These are phyloP conservation scores for Fomitopsis serialis DNA, from an alignment of 768 basidiomycete genomes.

Conservation along the genomic window DNA sequence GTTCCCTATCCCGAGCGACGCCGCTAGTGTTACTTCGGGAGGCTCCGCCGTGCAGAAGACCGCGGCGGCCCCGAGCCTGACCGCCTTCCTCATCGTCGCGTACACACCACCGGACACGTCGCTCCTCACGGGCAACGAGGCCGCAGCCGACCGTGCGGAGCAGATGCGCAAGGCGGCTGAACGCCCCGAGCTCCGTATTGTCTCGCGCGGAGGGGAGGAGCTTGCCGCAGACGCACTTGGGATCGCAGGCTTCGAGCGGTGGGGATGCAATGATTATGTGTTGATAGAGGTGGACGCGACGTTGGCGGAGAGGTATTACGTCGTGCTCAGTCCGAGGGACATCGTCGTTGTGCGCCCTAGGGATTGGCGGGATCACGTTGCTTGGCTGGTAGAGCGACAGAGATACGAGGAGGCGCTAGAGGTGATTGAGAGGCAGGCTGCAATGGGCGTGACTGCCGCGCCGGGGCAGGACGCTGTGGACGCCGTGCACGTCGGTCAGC, in stretches of 20 bases:
- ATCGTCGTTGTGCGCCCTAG: slow-evolving; percentile 83
- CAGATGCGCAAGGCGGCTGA: slow-evolving; percentile 83
- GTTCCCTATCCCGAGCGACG: not conserved
- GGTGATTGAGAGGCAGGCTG: slow-evolving; percentile 65
- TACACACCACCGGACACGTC: slow-evolving; percentile 79
- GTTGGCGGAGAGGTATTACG: slow-evolving; percentile 45
- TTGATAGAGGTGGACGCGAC: slow-evolving; percentile 44
- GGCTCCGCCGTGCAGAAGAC: not conserved
- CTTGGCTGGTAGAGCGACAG: slow-evolving; percentile 84
- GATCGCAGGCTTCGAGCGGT: slow-evolving; percentile 72
- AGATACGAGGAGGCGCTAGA: slow-evolving; percentile 87
- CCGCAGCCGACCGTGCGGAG: slow-evolving; percentile 59
- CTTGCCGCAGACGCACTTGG: slow-evolving; percentile 78
- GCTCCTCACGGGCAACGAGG: slow-evolving; percentile 49
- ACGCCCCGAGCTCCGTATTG: slow-evolving; percentile 91
- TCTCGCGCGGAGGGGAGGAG: slow-evolving; percentile 86
- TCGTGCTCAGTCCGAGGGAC: slow-evolving; percentile 84
- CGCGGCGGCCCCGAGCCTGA: slow-evolving; percentile 32
- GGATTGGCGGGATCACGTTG: slow-evolving; percentile 85
- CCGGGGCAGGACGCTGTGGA: slow-evolving; percentile 36
- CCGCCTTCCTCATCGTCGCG: slow-evolving; percentile 82
- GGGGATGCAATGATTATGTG: slow-evolving; percentile 90
- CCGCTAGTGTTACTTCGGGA: slow-evolving; percentile 18
- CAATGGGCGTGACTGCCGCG: slow-evolving; percentile 26
- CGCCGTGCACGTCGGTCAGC: slow-evolving; percentile 71